Base-by-base conservation (phyloP, 768 basidiomycete genomes). In the Mycena polygramma region DNA sequence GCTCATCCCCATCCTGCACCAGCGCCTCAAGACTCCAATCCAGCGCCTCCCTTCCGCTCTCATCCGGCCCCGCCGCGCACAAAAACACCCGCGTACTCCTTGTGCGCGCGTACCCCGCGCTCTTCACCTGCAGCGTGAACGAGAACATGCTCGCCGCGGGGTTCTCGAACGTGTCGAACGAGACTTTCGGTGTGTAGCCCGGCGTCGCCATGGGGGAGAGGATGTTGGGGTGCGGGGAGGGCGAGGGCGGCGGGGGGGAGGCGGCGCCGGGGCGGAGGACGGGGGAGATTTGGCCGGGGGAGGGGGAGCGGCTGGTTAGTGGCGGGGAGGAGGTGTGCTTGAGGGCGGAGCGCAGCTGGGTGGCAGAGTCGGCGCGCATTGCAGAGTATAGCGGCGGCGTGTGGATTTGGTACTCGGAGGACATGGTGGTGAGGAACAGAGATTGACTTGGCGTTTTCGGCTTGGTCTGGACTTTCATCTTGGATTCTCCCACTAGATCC, bases 11-110 rank as follows among this genome's bases (percentile, higher is more conserved):
- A 65, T 94, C 93, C 79, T 94, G 92, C 10, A 92, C 90, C 14
- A 99, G 85, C 41, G 88, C 86, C 74, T 95, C 93, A 36, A 98
- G 85, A n/a, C 90, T 85, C 97, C 97, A 99, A 66, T 98, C 95
- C 10, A 99, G 83, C 0, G 97, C 97, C 75, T 96, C 90, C 8
- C 86, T 81, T 0, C 97, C 97, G 68, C 92, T 94, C 81, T 97
- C 96, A 75, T 98, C 96, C 0, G 91, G 85, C 52, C 94, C 94
- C 1, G 94, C 87, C 0, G 97, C 97, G 68, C 96, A 97, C 0
- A 98, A 86, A 80, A 95, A 99, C 1, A 94, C 94, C 0, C 97
- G 87, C 0, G 96, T 97, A 60, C 89, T 89, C 36, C 92, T 86
- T 4, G 86, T 91, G 37, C 94, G 87, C 51, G 84, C 82, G 79